Evolutionary conservation across 148 eudicot genomes (phyloP), one percentile per base, ranked within the genome.

Genomic region (Hydrangea macrophylla): DNA sequence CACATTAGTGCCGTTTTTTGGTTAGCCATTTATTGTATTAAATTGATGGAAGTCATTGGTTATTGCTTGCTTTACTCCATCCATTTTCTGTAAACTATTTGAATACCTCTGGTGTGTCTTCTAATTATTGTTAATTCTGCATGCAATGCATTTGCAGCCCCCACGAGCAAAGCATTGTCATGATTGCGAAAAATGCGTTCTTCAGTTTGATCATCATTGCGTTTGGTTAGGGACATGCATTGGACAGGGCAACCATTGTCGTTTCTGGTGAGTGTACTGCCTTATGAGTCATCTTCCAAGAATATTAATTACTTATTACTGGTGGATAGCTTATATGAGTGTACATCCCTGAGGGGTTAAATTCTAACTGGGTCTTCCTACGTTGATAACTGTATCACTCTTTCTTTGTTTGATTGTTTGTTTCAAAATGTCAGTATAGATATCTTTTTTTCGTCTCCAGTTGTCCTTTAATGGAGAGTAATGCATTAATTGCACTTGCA

Each of bases 121-220:
- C 44, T 70, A 32, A 26, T 20, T 74, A 15, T 58, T 51, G 54
- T 40, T 30, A 65, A 23, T 63, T 50, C 31, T 65, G 28, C 56
- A 48, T 64, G 40, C 36, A 62, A 36, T 30, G 55, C 56, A 58
- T 75, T 72, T 83, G 83, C 92, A 94, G 98, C 98, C 98, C 70
- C 98, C 98, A 67, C 87, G 97, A 70, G 85, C 96, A 44, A 94
- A 90, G 79, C 98, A 94, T 82, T 94, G 98, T 32, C 92, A 87
- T 74, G 98, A 94, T 69, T 94, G 98, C 78, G 97, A 90, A 79
- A 90, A 76, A 76, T 94, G 98, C 37, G 90, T 94, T 65, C 96
- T 94, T 82, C 98, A 94, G 76, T 94, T 94, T 77, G 98, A 94
- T 78, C 98, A 94, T 81, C 98, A 94, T 68, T 94, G 98, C 81